A percentile compares a stretch with the other conserved stretches of the same genome.
These are phyloP conservation scores for Trametes punicea DNA, from an alignment of 768 basidiomycete species.

Conservation along the genomic window DNA sequence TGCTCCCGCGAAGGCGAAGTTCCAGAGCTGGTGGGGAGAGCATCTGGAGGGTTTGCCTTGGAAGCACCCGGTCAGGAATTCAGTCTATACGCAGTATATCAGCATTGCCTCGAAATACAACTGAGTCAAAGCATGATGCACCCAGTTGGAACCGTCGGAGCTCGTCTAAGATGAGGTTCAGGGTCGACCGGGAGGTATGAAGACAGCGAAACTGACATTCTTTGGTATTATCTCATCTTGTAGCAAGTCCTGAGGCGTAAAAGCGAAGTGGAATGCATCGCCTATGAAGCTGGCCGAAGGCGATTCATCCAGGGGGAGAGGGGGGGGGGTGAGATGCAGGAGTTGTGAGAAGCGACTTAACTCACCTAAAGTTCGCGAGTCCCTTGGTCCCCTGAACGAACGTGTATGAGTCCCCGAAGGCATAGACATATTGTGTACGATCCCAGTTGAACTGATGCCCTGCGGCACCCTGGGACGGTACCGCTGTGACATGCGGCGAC, in stretches of 20 bases:
- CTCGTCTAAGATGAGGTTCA: too few relatives aligned
- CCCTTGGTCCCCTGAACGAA: conserved; percentile 51
- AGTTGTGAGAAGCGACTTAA: not conserved
- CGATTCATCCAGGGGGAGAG: not conserved
- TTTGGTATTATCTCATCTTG: conserved; percentile 42
- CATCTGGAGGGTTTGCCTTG: conserved; percentile 42
- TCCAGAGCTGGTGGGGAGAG: conserved; percentile 44
- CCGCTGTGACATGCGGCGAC: not conserved
- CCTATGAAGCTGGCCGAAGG: conserved; percentile 44
- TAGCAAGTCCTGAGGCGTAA: conserved; percentile 41
- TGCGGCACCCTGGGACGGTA: not conserved
- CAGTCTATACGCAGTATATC: conserved; percentile 33
- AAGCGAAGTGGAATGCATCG: conserved; percentile 40
- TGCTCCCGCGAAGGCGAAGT: conserved; percentile 52
- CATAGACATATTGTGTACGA: conserved; percentile 42
- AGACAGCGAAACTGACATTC: conserved; percentile 34
- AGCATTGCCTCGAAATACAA: not conserved
- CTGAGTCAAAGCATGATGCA: conserved; percentile 16
- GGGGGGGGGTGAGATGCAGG: not conserved
- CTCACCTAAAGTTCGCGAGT: conserved; percentile 48
- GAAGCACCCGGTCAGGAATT: conserved; percentile 52
- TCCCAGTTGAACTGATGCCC: conserved; percentile 39
- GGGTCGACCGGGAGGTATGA: too few relatives aligned
- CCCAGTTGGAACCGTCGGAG: conserved; percentile 54
- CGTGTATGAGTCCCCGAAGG: conserved; percentile 56